These are phyloP conservation scores for Heterobasidion annosum DNA, from an alignment of 1,284 basidiomycete species.

Conservation along the genomic window DNA sequence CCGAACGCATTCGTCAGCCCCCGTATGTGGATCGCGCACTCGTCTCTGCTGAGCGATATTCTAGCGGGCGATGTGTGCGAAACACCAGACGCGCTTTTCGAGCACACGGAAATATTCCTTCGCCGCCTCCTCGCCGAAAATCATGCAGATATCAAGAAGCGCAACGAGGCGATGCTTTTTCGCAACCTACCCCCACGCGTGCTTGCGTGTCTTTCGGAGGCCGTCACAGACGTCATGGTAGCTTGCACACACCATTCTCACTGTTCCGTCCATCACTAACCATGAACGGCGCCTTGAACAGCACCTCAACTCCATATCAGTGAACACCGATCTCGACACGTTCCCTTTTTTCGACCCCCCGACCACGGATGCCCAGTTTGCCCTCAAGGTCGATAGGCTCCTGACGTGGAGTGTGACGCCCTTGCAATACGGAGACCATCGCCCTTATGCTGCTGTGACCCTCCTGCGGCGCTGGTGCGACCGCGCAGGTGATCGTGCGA, in stretches of 20 bases:
- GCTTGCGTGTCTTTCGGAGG: slow-evolving; percentile 46
- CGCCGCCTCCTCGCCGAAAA: slow-evolving; percentile 31
- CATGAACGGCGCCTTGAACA: slow-evolving; percentile 19
- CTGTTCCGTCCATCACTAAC: neutral
- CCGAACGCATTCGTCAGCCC: slow-evolving; percentile 74
- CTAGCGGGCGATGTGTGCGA: slow-evolving; percentile 30
- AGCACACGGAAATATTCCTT: slow-evolving; percentile 25
- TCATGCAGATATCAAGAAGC: slow-evolving; percentile 47
- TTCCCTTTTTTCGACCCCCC: slow-evolving; percentile 53
- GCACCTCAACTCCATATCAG: slow-evolving; percentile 77
- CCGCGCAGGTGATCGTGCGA: slow-evolving; percentile 49
- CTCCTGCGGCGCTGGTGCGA: slow-evolving; percentile 68
- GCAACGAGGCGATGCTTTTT: slow-evolving; percentile 77
- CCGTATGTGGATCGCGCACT: slow-evolving; percentile 50
- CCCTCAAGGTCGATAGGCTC: slow-evolving; percentile 71
- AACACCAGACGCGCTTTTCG: slow-evolving; percentile 21
- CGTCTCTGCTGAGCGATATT: slow-evolving; percentile 33
- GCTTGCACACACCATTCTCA: neutral
- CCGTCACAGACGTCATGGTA: slow-evolving; percentile 70
- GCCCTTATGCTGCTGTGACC: slow-evolving; percentile 74
- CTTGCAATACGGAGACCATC: slow-evolving; percentile 78
- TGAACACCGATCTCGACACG: slow-evolving; percentile 55
- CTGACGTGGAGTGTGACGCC: slow-evolving; percentile 84
- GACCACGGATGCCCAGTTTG: slow-evolving; percentile 33
- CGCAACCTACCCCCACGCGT: slow-evolving; percentile 51